These are phyloP conservation scores for Elsinoe perseae DNA, from an alignment of 2,329 filamentous ascomycete species.

Conservation along the genomic window DNA sequence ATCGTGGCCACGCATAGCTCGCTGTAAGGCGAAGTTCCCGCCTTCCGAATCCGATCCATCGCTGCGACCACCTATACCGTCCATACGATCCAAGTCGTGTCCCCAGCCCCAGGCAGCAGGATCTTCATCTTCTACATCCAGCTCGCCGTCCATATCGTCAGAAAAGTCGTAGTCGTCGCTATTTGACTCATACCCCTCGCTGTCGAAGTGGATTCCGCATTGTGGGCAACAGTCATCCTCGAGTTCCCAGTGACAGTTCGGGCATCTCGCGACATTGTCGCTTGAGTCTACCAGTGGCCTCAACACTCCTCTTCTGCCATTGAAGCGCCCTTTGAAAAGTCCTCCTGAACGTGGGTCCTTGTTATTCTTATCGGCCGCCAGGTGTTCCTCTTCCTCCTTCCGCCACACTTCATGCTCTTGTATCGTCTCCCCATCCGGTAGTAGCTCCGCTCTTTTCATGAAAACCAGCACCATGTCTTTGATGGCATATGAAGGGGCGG, in stretches of 20 bases:
- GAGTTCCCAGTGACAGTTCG: conserved; percentile 55
- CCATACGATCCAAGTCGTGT: neutral
- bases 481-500: conserved; percentile 58
- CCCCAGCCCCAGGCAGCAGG: conserved; percentile 28
- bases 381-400: conserved; percentile 50
- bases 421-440: conserved; percentile 55
- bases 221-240: conserved; percentile 51
- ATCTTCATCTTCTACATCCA: conserved; percentile 38
- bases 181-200: conserved; percentile 41
- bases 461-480: conserved; percentile 59
- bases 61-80: neutral
- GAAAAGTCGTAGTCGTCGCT: conserved; percentile 34
- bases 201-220: conserved; percentile 47
- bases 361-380: conserved; percentile 54
- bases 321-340: conserved; percentile 57
- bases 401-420: conserved; percentile 53
- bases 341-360: conserved; percentile 44
- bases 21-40: neutral
- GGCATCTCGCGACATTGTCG: conserved; percentile 57
- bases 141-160: conserved; percentile 23
- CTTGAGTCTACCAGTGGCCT: conserved; percentile 47
- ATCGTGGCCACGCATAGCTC: neutral
- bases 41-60: neutral
- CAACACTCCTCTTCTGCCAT: conserved; percentile 25
- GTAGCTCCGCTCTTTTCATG: conserved; percentile 50